A percentile compares a stretch with the other conserved stretches of the same genome.
phyloP scores from a whole-genome alignment of 2,329 filamentous ascomycete species.

The Pseudogymnoascus sp. region DNA sequence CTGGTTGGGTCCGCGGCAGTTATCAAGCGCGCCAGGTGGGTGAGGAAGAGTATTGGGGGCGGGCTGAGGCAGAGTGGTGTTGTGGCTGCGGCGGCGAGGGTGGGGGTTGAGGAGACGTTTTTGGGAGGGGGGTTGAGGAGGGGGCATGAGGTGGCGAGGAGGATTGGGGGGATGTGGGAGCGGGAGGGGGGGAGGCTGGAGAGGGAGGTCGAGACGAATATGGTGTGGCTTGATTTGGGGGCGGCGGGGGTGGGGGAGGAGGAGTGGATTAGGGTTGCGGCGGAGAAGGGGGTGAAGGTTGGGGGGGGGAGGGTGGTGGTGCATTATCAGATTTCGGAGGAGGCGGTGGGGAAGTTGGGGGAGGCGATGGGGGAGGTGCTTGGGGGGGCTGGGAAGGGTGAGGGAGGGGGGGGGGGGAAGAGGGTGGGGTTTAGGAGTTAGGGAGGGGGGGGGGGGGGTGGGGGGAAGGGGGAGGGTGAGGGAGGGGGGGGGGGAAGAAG shows the following conservation, averaged over 20 bases:
- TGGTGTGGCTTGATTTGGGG: slow-evolving; percentile 63
- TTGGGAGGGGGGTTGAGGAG: slow-evolving; percentile 52
- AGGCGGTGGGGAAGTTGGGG: slow-evolving; percentile 43
- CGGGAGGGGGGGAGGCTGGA: slow-evolving; percentile 50
- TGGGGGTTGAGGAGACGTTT: slow-evolving; percentile 75
- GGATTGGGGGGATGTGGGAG: slow-evolving; percentile 53
- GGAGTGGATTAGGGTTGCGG: slow-evolving; percentile 23
- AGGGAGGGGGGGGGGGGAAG: too few relatives aligned
- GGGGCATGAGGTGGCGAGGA: slow-evolving; percentile 54
- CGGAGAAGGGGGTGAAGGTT: slow-evolving; percentile 40
- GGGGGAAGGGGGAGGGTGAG: neutral
- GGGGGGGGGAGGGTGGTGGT: slow-evolving; percentile 53
- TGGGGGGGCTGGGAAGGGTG: neutral
- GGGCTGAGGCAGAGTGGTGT: slow-evolving; percentile 70
- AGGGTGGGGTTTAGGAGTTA: too few relatives aligned
- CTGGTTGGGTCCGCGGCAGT: slow-evolving; percentile 55
- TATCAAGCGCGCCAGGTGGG: slow-evolving; percentile 56
- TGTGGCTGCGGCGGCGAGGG: slow-evolving; percentile 63
- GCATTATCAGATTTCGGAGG: slow-evolving; percentile 61
- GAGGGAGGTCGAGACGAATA: slow-evolving; percentile 60
- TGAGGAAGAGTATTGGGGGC: slow-evolving; percentile 73
- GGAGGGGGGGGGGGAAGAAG: neutral
- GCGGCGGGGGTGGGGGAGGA: slow-evolving; percentile 45
- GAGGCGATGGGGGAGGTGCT: slow-evolving; percentile 34
- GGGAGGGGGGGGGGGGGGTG: neutral